Base-by-base conservation (phyloP, 2,329 filamentous ascomycete species). In the Colletotrichum navitas region DNA sequence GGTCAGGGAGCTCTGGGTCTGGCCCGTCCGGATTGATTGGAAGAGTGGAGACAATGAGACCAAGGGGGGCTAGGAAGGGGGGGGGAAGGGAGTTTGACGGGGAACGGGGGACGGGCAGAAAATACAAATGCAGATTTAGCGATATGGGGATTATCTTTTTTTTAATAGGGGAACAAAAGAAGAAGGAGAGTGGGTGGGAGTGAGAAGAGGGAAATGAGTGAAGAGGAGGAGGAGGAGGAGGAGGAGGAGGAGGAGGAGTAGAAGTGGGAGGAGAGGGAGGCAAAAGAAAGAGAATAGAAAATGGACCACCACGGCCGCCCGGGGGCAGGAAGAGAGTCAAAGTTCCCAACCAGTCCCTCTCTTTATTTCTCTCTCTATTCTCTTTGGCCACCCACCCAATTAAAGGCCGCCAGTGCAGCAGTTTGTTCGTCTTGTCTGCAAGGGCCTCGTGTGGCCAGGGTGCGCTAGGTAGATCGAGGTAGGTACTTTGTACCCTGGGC, bases 1-100 rank as follows among this genome's bases (percentile, higher is more conserved):
- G 68, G 59, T 71, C 59, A 63, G 60, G 59, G 64, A 68, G 68
- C 66, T 60, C 65, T 59, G 59, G 68, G 65, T 68, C 65, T 71
- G 65, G 68, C 65, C 59, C 68, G 65, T 71, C 65, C 54, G 68
- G 63, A 71, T 71, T 71, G 68, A 71, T 71, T 71, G 68, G 59
- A 71, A 68, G 51, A 71, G 68, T 71, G 68, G 68, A 8, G 68
- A 71, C 34, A 26, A 54, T 36, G 49, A 63, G 60, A 49, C 58
- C 47, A 61, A 56, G 58, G 68, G 62, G 59, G 67, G 47, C 39
- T 14, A 21, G 47, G 66, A 34, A 52, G 47, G 24, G 29, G 32
- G 55, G 55, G 45, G 55, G 55, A 18, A 51, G 29, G 55, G 55
- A 45, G 52, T 47, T 61, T 54, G 56, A 68, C 59, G 65, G 68